Conservation (phyloP, 306 rosid genomes). For the Oemleria cerasiformis region DNA sequence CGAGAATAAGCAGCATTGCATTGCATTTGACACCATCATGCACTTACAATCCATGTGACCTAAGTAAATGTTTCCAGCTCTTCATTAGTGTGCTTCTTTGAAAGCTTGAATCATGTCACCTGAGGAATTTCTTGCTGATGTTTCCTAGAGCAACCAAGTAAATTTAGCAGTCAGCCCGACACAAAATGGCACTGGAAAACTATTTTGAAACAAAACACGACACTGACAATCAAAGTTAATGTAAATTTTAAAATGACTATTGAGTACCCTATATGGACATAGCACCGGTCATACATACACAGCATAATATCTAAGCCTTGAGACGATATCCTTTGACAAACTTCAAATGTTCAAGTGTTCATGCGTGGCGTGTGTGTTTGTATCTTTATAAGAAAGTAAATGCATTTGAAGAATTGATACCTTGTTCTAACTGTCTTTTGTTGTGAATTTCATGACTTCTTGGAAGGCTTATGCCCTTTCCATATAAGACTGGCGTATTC, state of each 20-base stretch:
- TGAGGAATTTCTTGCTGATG: background rate
- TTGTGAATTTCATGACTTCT: constrained; percentile 3
- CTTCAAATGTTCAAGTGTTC: background rate
- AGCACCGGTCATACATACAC: background rate
- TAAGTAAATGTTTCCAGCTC: background rate
- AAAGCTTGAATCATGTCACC: background rate
- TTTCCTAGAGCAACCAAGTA: background rate
- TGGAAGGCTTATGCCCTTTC: constrained; percentile 15
- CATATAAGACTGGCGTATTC: constrained; percentile 59
- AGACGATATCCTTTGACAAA: background rate
- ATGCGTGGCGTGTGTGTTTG: background rate
- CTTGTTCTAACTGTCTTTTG: constrained; percentile 2
- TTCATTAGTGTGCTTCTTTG: background rate
- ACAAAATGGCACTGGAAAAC: background rate
- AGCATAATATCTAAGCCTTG: background rate
- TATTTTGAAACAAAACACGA: background rate
- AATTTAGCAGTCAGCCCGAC: background rate
- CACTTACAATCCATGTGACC: background rate
- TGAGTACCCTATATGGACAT: background rate
- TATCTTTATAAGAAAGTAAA: background rate
- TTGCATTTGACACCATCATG: too few relatives aligned
- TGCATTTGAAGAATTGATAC: background rate
- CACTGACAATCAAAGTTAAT: background rate
- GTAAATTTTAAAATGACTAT: background rate
- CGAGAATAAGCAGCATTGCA: background rate